A percentile compares a stretch with the other conserved stretches of the same genome.
These are phyloP conservation scores for Nevesoporus exiguus DNA, from an alignment of 768 basidiomycete genomes.

Conservation along the genomic window DNA sequence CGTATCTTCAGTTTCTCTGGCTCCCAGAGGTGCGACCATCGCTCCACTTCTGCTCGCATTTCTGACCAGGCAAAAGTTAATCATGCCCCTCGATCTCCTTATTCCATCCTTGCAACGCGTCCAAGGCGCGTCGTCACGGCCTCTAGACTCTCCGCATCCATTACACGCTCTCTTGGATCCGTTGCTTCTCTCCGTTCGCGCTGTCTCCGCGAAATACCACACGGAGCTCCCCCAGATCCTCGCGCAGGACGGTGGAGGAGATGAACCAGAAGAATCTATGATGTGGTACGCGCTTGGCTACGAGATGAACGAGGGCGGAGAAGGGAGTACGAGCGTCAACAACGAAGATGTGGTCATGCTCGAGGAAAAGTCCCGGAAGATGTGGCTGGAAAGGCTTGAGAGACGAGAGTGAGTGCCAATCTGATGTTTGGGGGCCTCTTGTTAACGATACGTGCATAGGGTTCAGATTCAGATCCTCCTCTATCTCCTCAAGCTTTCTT, in stretches of 20 bases:
- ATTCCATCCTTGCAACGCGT: conserved; percentile 56
- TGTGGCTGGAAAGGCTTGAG: conserved; percentile 66
- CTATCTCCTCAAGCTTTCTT: conserved; percentile 59
- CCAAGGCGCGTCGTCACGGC: conserved; percentile 28
- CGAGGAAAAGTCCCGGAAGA: conserved; percentile 51
- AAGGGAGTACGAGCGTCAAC: conserved; percentile 23
- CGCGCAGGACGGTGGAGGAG: conserved; percentile 53
- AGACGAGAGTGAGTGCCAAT: conserved; percentile 52
- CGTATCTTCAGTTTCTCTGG: conserved; percentile 76
- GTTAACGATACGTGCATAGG: conserved; percentile 37
- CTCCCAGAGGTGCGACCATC: conserved; percentile 58
- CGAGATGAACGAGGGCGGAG: conserved; percentile 41
- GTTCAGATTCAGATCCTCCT: conserved; percentile 74
- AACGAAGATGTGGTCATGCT: conserved; percentile 28
- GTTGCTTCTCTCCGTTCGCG: conserved; percentile 56
- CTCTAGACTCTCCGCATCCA: conserved; percentile 42
- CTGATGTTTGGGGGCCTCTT: background rate
- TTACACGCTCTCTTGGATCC: conserved; percentile 60
- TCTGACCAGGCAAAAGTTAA: conserved; percentile 45
- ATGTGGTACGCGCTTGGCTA: conserved; percentile 73
- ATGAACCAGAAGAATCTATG: conserved; percentile 65
- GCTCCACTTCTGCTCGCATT: background rate
- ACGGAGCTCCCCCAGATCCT: conserved; percentile 60
- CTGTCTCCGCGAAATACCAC: conserved; percentile 58
- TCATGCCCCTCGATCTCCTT: conserved; percentile 63